phyloP scores from a whole-genome alignment of 108 stramenopile species.

The Aureococcus anophagefferens region DNA sequence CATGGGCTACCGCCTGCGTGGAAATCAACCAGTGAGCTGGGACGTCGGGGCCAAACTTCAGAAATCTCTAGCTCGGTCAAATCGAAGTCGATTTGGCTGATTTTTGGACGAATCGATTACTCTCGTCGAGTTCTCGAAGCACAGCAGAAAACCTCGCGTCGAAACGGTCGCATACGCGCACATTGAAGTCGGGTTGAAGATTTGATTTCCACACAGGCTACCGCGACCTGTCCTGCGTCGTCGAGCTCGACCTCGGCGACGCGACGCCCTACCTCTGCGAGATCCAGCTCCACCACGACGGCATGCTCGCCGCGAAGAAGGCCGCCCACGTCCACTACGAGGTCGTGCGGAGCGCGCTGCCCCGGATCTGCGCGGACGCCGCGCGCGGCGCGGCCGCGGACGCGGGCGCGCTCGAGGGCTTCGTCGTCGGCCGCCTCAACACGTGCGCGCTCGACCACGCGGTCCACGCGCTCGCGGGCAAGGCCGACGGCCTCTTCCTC shows the following conservation, averaged over 20 bases:
- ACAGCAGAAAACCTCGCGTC: too few relatives aligned
- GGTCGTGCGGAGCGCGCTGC: not conserved
- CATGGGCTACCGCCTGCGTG: not conserved
- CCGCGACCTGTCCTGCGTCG: not conserved
- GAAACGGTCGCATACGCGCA: too few relatives aligned
- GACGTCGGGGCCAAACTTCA: too few relatives aligned
- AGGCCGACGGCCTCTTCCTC: not conserved
- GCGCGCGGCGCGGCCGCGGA: not conserved
- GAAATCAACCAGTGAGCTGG: too few relatives aligned
- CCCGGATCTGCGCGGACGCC: not conserved
- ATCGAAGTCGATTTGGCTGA: too few relatives aligned
- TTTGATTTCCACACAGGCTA: too few relatives aligned
- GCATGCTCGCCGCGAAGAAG: not conserved
- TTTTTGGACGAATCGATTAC: too few relatives aligned
- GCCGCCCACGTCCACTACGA: not conserved
- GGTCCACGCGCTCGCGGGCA: not conserved
- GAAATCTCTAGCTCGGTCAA: too few relatives aligned
- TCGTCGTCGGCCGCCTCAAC: not conserved
- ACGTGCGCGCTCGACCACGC: not conserved
- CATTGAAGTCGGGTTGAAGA: too few relatives aligned
- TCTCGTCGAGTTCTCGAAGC: too few relatives aligned
- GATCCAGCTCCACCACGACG: not conserved
- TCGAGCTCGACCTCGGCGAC: not conserved
- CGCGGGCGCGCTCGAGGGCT: not conserved
- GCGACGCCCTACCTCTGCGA: not conserved